Evolutionary conservation across 192 early-diverging fungal species (phyloP), one percentile per base, ranked within the genome.

Genomic region (Umbelopsis vinacea): DNA sequence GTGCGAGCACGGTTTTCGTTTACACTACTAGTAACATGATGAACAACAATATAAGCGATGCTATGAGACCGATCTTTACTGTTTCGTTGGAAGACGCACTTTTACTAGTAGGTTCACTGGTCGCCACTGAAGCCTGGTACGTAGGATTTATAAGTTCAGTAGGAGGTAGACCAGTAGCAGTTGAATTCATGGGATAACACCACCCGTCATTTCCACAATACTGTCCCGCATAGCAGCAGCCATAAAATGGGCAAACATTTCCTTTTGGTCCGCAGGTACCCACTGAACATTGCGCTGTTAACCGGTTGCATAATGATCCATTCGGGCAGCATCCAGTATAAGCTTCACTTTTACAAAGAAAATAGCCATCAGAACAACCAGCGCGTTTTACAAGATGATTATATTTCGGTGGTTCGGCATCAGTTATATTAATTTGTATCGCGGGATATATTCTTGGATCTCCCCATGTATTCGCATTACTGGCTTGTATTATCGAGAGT

Each of bases 151-250:
- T 8, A 17, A 3, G 5, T 26, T 33, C 5, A 17, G 29, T 57
- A 8, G 23, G 2, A 4, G 54, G 23, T 6, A 33, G 54, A 33
- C 23, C 54, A 10, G 24, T 29, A 12, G 54, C 23, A 24, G 54
- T 57, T 23, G 54, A 57, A 33, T 57, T 29, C 8, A 24, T 24
- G 2, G 54, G 24, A 57, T 57, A 29, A 23, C 54, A 57, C 24
- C 14, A 57, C 2, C 26, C 54, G 17, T 57, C 54, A 4, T 35
- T 29, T 17, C 24, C 54, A 57, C 54, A 57, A 24, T 57, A 57
- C 8, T 57, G 54, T 33, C 54, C 54, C 24, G 54, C 54, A 57
- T 11, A 57, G 26, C 54, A 57, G 29, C 54, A 57, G 14, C 54
- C 23, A 15, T 2, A 8, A 1, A 12, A 24, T 1, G 29, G 17